Evolutionary conservation across 192 early-diverging fungal genomes (phyloP), one percentile per base, ranked within the genome.

Genomic region (Phycomyces nitens): DNA sequence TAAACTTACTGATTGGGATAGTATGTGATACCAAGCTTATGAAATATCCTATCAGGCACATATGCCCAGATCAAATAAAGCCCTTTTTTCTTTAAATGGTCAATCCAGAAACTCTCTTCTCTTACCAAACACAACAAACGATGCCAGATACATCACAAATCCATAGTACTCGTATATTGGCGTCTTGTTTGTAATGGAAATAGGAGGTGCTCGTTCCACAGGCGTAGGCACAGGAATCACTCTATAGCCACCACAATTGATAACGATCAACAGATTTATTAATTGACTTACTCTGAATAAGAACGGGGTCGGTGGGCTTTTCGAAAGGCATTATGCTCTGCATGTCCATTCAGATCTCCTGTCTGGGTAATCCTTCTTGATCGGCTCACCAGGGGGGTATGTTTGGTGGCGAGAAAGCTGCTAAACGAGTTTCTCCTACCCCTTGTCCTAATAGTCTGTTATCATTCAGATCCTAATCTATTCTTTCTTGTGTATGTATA

Each of bases 131-230:
- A 79, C 77, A 12, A 89, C 85, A 64, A 89, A 84, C 3, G 93
- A 90, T 3, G 84, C 81, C 16, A 95, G 77, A 57, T 95, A 95
- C 38, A 93, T 71, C 0, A 89, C 90, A 74, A 95, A 95, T 18
- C 93, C 93, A 70, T 93, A 93, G 76, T 92, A 93, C 61, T 94
- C 92, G 68, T 86, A 88, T 0, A 87, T 83, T 14, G 89, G 89
- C 11, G 85, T 91, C 50, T 87, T 88, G 41, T 82, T 82, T 2
- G 71, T 73, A 12, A 63, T 68, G 1, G 71, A 65, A 14, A 73
- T 53, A 15, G 71, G 71, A 1, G 71, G 71, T 5, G 71, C 71
- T 53, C 66, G 66, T 39, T 73, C 71, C 0, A 73, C 56, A 1
- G 53, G 53, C 20, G 58, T 26, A 40, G 56, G 34, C 14, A 68